Evolutionary conservation across 2,329 filamentous ascomycete species (phyloP).

Genomic region (Incumbomyces delicatus): DNA sequence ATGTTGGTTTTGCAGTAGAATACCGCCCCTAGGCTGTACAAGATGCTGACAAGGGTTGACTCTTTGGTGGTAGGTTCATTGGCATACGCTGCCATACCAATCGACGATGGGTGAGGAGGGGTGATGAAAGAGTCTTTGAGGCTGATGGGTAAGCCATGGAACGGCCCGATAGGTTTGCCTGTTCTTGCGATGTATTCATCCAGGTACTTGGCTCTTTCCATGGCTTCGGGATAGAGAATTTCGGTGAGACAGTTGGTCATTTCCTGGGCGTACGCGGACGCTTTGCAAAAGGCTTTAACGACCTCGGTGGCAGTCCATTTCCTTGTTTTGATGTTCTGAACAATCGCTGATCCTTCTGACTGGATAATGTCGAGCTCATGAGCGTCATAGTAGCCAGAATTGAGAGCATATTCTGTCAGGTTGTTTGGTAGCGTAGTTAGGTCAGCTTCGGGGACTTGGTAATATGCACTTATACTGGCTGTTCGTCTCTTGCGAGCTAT

Average conservation of each 20-base stretch:
- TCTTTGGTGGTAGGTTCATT: constrained; percentile 25
- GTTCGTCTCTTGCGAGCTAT: constrained; percentile 26
- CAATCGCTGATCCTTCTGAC: constrained; percentile 25
- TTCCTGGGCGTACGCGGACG: constrained; percentile 24
- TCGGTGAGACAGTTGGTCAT: constrained; percentile 51
- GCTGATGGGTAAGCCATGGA: constrained; percentile 52
- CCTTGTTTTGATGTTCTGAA: constrained; percentile 26
- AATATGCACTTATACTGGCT: constrained; percentile 19
- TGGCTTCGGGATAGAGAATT: constrained; percentile 45
- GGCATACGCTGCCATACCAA: constrained; percentile 29
- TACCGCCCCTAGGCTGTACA: constrained; percentile 36
- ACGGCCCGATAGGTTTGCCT: constrained; percentile 45
- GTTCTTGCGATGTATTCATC: constrained; percentile 42
- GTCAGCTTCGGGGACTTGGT: constrained; percentile 16
- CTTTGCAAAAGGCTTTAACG: constrained; percentile 47
- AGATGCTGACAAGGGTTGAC: constrained; percentile 27
- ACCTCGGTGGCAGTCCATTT: constrained; percentile 45
- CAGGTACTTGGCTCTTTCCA: constrained; percentile 41
- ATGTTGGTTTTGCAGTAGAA: constrained; percentile 46
- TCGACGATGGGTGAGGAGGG: constrained; percentile 24
- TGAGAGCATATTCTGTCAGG: constrained; percentile 18
- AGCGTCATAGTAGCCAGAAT: constrained; percentile 50
- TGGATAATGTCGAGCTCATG: constrained; percentile 44
- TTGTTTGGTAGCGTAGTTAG: constrained; percentile 17
- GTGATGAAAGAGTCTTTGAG: constrained; percentile 42